Evolutionary conservation across 495 filamentous ascomycete species (phyloP).

Genomic region (Bacidia gigantensis): DNA sequence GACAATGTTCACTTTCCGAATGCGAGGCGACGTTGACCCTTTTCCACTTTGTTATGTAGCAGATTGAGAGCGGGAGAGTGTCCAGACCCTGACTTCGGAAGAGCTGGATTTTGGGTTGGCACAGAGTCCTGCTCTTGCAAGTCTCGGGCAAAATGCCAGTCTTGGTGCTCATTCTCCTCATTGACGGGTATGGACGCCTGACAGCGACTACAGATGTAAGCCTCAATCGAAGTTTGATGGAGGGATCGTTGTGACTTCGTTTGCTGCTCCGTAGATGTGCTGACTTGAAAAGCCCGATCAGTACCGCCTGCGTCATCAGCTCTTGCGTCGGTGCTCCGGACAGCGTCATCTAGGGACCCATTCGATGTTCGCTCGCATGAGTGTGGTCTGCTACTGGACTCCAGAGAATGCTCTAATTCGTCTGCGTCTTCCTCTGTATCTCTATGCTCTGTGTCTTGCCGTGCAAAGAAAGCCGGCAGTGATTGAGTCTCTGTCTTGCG

Average conservation of each 20-base stretch:
- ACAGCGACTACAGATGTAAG: constrained; percentile 55
- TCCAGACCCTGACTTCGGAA: not conserved
- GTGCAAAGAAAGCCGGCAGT: constrained; percentile 45
- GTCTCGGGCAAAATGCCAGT: constrained; percentile 93
- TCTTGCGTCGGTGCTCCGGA: not conserved
- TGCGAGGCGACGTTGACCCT: constrained; percentile 58
- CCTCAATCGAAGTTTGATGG: constrained; percentile 29
- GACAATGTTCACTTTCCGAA: constrained; percentile 43
- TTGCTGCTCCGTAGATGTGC: not conserved
- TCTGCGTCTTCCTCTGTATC: constrained; percentile 8
- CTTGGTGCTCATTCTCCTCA: constrained; percentile 63
- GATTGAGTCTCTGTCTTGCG: constrained; percentile 36
- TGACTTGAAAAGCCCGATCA: not conserved
- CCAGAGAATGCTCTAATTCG: not conserved
- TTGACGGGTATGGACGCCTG: constrained; percentile 37
- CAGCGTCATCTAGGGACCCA: not conserved
- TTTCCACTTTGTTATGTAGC: constrained; percentile 43
- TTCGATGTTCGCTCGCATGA: no score
- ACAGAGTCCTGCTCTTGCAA: constrained; percentile 49
- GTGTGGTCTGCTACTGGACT: not conserved
- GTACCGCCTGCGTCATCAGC: not conserved
- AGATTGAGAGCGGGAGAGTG: not conserved
- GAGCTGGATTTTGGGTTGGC: constrained; percentile 1
- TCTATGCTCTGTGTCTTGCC: constrained; percentile 2
- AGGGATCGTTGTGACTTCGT: not conserved